Evolutionary conservation across 495 filamentous ascomycete genomes (phyloP).

Genomic region (Tuber borchii): DNA sequence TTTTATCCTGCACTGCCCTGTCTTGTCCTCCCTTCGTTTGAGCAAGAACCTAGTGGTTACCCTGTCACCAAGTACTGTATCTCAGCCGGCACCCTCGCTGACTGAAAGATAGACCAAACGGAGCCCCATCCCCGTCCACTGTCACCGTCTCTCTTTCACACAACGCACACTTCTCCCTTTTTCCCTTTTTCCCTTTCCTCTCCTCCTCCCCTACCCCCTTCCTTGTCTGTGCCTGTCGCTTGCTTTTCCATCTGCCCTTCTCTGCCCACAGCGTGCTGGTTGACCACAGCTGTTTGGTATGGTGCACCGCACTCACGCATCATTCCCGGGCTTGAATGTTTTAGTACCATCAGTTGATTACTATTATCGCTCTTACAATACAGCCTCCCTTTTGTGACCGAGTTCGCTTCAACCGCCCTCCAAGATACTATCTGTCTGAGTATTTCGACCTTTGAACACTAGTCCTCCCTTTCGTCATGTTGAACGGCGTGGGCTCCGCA

Average conservation of each 20-base stretch:
- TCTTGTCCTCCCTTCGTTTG: neutral
- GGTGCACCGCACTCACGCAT: neutral
- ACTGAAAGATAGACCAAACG: neutral
- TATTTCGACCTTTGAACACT: neutral
- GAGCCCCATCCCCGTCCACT: neutral
- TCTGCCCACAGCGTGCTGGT: neutral
- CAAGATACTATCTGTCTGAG: neutral
- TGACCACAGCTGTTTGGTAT: neutral
- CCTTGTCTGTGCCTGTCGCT: neutral
- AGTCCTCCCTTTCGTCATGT: slow-evolving; percentile 7
- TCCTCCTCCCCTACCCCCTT: neutral
- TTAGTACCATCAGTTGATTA: neutral
- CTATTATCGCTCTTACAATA: neutral
- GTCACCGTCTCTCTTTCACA: neutral
- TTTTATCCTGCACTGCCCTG: neutral
- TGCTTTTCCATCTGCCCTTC: neutral
- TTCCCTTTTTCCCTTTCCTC: neutral
- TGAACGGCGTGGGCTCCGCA: slow-evolving; percentile 34
- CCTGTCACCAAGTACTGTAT: neutral
- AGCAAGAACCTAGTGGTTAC: neutral
- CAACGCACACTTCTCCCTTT: neutral
- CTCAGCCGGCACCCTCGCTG: neutral
- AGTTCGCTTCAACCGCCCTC: neutral
- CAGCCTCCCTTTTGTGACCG: neutral
- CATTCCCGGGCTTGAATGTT: slow-evolving; percentile 4